Percentiles rank a stretch among this genome's conserved stretches.
phyloP scores from a whole-genome alignment of 2,329 filamentous ascomycete genomes.

The Monosporascus sp. region DNA sequence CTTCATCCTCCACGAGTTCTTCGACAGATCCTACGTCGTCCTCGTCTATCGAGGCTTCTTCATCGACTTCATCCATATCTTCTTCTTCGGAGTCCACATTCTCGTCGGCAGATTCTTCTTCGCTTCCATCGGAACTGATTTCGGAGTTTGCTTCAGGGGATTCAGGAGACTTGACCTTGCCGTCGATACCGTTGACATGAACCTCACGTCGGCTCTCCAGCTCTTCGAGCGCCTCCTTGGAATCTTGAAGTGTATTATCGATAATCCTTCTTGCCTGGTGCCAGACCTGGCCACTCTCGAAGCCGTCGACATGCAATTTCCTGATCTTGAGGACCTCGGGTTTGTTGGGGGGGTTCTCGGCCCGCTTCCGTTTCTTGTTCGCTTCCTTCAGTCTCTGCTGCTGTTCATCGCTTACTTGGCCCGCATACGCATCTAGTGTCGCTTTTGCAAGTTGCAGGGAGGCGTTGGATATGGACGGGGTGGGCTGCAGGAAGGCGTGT shows the following conservation, averaged over 20 bases:
- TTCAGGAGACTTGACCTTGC: conserved; percentile 28
- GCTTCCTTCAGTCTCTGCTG: conserved; percentile 59
- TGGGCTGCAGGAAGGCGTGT: conserved; percentile 72
- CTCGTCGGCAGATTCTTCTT: conserved; percentile 27
- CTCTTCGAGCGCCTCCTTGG: conserved; percentile 40
- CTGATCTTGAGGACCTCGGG: conserved; percentile 64
- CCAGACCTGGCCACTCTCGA: conserved; percentile 86
- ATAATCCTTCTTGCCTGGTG: conserved; percentile 87
- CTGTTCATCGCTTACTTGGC: conserved; percentile 68
- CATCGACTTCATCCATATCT: conserved; percentile 27
- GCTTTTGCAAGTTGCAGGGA: conserved; percentile 73
- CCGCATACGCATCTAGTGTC: conserved; percentile 72
- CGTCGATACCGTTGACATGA: conserved; percentile 39
- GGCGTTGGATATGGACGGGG: conserved; percentile 58
- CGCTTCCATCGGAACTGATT: conserved; percentile 12
- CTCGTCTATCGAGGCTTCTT: conserved; percentile 25
- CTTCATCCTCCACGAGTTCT: conserved; percentile 16
- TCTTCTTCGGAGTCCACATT: conserved; percentile 29
- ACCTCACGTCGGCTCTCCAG: conserved; percentile 50
- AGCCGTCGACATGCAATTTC: conserved; percentile 80
- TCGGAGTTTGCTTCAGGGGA: conserved; percentile 32
- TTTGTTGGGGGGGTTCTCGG: conserved; percentile 35
- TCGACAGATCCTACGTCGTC: conserved; percentile 24
- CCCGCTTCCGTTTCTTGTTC: conserved; percentile 72
- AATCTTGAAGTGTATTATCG: conserved; percentile 45